Evolutionary conservation across 768 basidiomycete species (phyloP), one percentile per base, ranked within the genome.

Genomic region (Melanogaster broomeanus): DNA sequence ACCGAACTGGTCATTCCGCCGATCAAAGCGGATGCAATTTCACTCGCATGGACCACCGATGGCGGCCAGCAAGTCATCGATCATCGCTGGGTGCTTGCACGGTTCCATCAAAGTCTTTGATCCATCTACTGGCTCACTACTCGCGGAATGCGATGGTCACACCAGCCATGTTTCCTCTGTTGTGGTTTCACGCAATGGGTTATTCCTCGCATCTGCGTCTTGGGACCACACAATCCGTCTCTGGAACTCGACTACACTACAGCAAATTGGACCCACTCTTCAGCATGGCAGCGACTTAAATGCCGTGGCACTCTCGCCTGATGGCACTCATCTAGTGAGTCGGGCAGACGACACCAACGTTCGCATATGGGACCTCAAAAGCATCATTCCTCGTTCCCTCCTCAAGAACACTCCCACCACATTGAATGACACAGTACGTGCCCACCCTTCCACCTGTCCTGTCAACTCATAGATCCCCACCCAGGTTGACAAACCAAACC

Each of bases 171-270:
- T 69, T 39, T 59, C 21, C n/a, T 60, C 55, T 3, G 62, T 69
- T n/a, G 42, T n/a, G 1, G 15, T 63, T 24, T 64, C 64, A 10
- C 57, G 43, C 24, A 48, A 53, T 13, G 39, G 44, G 22, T 53
- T 48, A 7, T 65, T 63, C 34, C 11, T 69, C 27, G 66, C 56
- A 8, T 68, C 66, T 10, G n/a, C n/a, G n/a, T 65, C 55, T 1
- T 70, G 64, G 3, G 69, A 70, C n/a, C 59, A 44, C 15, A 68
- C 66, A 4, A 48, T 66, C 22, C 56, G 66, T 40, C 43, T 68
- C 24, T 68, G 64, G 64, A n/a, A 65, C 34, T 46, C 53, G 0
- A 40, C 22, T 16, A 57, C 63, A 2, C 51, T 53, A 19, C 53
- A 56, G 18, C 63, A 56, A 42, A 27, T 60, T 6, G 61, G 55